phyloP scores from a whole-genome alignment of 2,329 filamentous ascomycete genomes.

The Leptosphaerulina australis region DNA sequence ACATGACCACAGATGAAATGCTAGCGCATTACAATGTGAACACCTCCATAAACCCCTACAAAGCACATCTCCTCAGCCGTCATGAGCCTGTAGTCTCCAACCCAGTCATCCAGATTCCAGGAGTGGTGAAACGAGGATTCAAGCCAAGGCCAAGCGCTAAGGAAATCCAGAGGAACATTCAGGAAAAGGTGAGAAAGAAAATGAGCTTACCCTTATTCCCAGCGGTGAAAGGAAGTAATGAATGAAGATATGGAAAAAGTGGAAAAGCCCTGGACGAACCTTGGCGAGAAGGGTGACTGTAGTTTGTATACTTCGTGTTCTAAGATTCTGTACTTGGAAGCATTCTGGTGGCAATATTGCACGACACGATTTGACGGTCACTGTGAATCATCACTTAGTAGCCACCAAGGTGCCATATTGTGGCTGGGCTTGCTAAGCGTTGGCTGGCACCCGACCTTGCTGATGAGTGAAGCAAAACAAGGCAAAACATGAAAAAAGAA shows the following conservation, averaged over 20 bases:
- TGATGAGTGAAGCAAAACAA: neutral
- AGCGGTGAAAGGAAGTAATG: neutral
- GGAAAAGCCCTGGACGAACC: no score
- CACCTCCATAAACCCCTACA: slow-evolving; percentile 10
- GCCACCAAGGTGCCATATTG: neutral
- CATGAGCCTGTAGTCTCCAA: slow-evolving; percentile 11
- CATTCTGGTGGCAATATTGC: slow-evolving; percentile 6
- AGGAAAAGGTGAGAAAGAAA: slow-evolving; percentile 8
- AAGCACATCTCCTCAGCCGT: slow-evolving; percentile 21
- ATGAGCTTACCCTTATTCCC: neutral
- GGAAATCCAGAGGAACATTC: slow-evolving; percentile 13
- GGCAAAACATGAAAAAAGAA: slow-evolving; percentile 1
- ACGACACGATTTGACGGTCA: slow-evolving; percentile 9
- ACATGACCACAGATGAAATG: slow-evolving; percentile 11
- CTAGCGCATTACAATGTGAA: slow-evolving; percentile 13
- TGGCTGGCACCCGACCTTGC: neutral
- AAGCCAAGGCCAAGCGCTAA: slow-evolving; percentile 10
- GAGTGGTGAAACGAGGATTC: slow-evolving; percentile 15
- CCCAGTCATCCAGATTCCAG: slow-evolving; percentile 15
- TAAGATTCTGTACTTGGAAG: no score
- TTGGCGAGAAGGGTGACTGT: no score
- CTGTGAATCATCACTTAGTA: neutral
- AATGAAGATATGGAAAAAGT: neutral
- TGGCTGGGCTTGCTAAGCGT: neutral
- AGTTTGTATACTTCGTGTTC: neutral